Evolutionary conservation across 73 alveolate genomes (phyloP).

Genomic region (Paraurostyla sp.): DNA sequence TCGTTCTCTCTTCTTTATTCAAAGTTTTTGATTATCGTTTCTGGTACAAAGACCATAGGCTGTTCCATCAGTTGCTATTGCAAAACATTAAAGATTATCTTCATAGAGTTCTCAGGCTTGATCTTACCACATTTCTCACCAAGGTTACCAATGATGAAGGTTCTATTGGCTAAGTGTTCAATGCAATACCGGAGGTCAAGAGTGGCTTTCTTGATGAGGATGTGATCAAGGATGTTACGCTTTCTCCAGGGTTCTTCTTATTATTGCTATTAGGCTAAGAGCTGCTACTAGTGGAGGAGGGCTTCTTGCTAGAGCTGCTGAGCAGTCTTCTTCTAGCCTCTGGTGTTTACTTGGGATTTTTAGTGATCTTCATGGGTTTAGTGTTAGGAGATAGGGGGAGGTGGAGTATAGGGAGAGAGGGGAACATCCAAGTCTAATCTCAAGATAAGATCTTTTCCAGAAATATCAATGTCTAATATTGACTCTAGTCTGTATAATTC

Average conservation of each 20-base stretch:
- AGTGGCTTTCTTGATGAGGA: constrained; percentile 66
- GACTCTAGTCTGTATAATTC: constrained; percentile 64
- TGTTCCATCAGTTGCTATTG: constrained; percentile 65
- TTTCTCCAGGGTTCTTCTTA: constrained; percentile 56
- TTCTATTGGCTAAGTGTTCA: constrained; percentile 79
- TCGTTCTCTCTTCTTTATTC: constrained; percentile 77
- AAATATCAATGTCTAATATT: constrained; percentile 74
- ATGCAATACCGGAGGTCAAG: constrained; percentile 70
- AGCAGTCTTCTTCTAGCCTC: constrained; percentile 14
- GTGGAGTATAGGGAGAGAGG: constrained; percentile 59
- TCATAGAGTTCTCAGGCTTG: constrained; percentile 74
- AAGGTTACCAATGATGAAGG: constrained; percentile 72
- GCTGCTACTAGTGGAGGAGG: not conserved
- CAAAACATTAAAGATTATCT: constrained; percentile 57
- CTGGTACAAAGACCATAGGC: constrained; percentile 72
- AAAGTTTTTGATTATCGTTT: constrained; percentile 57
- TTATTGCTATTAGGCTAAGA: not conserved
- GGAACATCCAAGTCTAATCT: constrained; percentile 87
- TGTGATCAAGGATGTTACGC: constrained; percentile 65
- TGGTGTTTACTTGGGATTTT: constrained; percentile 19
- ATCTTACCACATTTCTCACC: constrained; percentile 67
- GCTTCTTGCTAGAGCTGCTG: constrained; percentile 12
- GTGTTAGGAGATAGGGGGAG: constrained; percentile 12
- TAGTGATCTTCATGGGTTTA: constrained; percentile 12
- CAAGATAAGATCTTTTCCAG: constrained; percentile 78